Conservation (phyloP, 176 grass and related monocot species). For the Musa itinerans region DNA sequence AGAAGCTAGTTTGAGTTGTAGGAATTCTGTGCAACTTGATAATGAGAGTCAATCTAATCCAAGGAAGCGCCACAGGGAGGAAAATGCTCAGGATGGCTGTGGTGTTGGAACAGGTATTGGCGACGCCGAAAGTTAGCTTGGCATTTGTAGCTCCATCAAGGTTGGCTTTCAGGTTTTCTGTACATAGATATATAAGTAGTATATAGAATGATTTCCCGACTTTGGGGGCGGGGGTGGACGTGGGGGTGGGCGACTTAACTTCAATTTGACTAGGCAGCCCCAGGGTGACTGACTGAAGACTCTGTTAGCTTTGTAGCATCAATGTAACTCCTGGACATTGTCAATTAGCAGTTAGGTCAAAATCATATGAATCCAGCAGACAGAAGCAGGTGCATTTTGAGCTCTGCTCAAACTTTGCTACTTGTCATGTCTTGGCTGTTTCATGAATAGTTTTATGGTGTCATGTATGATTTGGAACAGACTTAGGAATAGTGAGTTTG, state of each 20-base stretch:
- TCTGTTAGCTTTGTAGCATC: background rate
- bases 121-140: background rate
- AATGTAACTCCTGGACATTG: background rate
- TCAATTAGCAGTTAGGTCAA: background rate
- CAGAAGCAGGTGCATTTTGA: background rate
- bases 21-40: background rate
- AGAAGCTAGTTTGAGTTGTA: background rate
- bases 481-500: too few species aligned
- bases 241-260: background rate
- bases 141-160: background rate
- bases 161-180: background rate
- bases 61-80: background rate
- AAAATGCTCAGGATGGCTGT: background rate
- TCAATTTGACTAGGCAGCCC: background rate
- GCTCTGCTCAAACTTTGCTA: background rate
- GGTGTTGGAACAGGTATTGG: background rate
- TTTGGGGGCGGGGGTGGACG: background rate
- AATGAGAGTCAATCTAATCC: background rate
- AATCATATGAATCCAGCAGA: background rate
- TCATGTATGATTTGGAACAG: too few species aligned
- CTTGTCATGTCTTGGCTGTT: too few species aligned
- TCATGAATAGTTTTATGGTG: too few species aligned
- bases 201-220: background rate
- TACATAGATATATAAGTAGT: conserved; percentile 1
- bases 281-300: background rate